A percentile compares a stretch with the other conserved stretches of the same genome.
Conservation (phyloP, 1,139 yeast species). For the Candida pseudoviswanathii region DNA sequence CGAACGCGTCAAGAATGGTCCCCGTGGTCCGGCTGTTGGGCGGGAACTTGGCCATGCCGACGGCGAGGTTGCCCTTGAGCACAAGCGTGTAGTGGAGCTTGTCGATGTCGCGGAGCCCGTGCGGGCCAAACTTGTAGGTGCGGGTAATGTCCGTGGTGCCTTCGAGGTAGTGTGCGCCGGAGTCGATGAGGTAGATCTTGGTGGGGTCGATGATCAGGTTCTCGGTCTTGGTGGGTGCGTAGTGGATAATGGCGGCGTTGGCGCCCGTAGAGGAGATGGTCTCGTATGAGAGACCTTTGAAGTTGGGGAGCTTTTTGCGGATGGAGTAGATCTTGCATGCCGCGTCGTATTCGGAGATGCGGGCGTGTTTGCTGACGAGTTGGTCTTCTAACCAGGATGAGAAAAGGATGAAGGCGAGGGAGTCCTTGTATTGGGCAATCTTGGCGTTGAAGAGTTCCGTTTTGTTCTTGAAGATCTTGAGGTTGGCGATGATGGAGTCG, state of each 20-base stretch:
- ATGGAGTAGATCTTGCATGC: constrained; percentile 45
- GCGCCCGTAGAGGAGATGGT: constrained; percentile 58
- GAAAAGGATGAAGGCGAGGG: constrained; percentile 43
- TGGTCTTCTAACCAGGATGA: constrained; percentile 46
- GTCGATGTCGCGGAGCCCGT: constrained; percentile 25
- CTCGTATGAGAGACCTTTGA: constrained; percentile 54
- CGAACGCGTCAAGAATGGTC: constrained; percentile 49
- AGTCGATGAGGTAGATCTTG: constrained; percentile 48
- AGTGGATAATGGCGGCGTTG: constrained; percentile 57
- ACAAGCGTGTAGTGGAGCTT: constrained; percentile 53
- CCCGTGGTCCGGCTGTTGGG: constrained; percentile 43
- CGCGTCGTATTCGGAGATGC: constrained; percentile 43
- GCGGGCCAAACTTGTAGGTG: constrained; percentile 45
- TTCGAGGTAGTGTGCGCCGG: constrained; percentile 59
- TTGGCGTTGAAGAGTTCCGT: constrained; percentile 42
- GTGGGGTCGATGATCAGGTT: constrained; percentile 43
- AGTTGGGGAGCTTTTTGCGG: constrained; percentile 45
- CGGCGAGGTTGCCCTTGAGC: constrained; percentile 56
- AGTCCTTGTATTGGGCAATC: constrained; percentile 48
- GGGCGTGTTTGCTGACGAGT: constrained; percentile 26
- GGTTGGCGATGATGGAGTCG: constrained; percentile 37
- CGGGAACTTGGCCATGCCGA: constrained; percentile 54
- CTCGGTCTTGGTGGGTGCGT: constrained; percentile 50
- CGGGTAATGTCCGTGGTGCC: constrained; percentile 65
- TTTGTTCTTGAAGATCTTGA: constrained; percentile 40